These are phyloP conservation scores for Ensete ventricosum DNA, from an alignment of 176 grass and related monocot species.

Conservation along the genomic window DNA sequence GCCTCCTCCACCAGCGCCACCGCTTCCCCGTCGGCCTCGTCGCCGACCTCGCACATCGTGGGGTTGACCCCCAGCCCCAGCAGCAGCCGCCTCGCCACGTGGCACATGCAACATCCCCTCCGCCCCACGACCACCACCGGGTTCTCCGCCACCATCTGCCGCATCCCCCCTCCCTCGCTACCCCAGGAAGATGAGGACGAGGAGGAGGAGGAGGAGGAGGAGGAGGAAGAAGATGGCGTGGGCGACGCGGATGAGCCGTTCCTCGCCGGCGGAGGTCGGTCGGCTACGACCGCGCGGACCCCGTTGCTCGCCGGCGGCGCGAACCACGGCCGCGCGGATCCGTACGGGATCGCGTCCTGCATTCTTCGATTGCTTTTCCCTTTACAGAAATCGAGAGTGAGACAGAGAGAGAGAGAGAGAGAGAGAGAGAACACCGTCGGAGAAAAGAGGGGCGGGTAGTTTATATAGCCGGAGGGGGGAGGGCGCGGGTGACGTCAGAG, in stretches of 20 bases:
- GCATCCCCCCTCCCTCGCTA: slow-evolving; percentile 1
- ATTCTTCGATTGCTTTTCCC: neutral
- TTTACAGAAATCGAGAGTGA: neutral
- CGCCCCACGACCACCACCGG: slow-evolving; percentile 60
- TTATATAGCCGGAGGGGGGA: neutral
- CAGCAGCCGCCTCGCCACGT: slow-evolving; percentile 75
- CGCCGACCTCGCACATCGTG: slow-evolving; percentile 58
- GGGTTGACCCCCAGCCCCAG: slow-evolving; percentile 87
- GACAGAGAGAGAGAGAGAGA: neutral
- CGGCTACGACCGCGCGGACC: neutral
- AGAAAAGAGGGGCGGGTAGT: neutral
- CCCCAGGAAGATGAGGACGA: neutral
- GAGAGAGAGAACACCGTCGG: neutral
- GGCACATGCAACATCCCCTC: slow-evolving; percentile 81
- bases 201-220: slow-evolving; percentile 1
- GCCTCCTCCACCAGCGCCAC: slow-evolving; percentile 31
- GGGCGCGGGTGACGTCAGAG: neutral
- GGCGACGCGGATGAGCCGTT: neutral
- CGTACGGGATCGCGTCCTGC: slow-evolving; percentile 2
- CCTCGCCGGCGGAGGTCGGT: neutral
- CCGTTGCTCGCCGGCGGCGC: neutral
- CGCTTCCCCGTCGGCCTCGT: slow-evolving; percentile 21
- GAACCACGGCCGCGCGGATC: neutral
- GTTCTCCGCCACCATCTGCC: slow-evolving; percentile 55
- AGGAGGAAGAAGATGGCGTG: neutral